A percentile compares a stretch with the other conserved stretches of the same genome.
Conservation (phyloP, 2,329 filamentous ascomycete genomes). For the Xenoacremonium recifei region DNA sequence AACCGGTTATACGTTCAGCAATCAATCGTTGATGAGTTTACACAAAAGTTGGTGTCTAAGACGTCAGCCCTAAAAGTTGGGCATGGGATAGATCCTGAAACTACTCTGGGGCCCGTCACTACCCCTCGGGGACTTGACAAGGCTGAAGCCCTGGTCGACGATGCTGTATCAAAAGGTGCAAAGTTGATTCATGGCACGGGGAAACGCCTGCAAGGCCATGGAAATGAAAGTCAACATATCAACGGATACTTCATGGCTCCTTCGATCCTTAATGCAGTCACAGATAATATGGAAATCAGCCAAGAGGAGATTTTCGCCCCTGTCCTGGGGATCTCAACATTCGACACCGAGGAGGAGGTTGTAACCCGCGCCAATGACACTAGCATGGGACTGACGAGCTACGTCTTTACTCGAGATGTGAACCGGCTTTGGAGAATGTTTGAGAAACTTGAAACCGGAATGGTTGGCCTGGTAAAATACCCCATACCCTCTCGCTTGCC, state of each 20-base stretch:
- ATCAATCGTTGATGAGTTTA: conserved; percentile 52
- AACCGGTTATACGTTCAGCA: conserved; percentile 59
- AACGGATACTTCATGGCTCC: conserved; percentile 17
- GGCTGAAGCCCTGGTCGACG: conserved; percentile 9
- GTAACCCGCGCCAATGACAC: conserved; percentile 13
- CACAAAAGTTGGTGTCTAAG: background rate
- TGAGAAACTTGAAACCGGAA: background rate
- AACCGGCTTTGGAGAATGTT: background rate
- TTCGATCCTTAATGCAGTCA: conserved; percentile 12
- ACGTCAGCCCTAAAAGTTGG: background rate
- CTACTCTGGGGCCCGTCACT: conserved; percentile 5
- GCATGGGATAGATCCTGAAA: background rate
- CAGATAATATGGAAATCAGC: conserved; percentile 1
- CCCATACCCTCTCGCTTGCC: conserved; percentile 10
- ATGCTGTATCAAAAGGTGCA: background rate
- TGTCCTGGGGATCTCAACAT: conserved; percentile 11
- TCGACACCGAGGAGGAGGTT: conserved; percentile 16
- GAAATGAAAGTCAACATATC: background rate
- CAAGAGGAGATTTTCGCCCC: conserved; percentile 18
- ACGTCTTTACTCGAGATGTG: background rate
- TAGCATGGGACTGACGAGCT: background rate
- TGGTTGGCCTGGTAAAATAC: background rate
- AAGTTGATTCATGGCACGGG: background rate
- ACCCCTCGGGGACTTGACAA: conserved; percentile 9
- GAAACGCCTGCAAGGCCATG: background rate